Conservation (phyloP, 2,329 filamentous ascomycete species). For the Westerdykella ornata region DNA sequence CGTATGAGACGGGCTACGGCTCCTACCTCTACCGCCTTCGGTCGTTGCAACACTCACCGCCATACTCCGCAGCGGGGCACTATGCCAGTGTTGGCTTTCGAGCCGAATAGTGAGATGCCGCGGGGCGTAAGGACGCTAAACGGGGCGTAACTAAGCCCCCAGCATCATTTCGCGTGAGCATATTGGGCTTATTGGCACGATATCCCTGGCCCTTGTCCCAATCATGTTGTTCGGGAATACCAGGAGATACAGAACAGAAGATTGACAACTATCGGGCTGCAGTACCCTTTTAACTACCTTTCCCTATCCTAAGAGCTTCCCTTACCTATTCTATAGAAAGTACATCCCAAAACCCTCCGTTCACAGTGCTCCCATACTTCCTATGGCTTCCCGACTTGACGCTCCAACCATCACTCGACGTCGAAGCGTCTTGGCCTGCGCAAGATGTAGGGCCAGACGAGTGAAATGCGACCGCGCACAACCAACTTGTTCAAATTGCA, state of each 20-base stretch:
- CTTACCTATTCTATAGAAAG: neutral
- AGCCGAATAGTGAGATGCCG: neutral
- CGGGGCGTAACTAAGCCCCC: neutral
- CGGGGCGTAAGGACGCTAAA: neutral
- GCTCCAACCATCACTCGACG: constrained; percentile 18
- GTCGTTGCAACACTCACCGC: no score
- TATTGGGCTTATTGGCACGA: neutral
- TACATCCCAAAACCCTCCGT: neutral
- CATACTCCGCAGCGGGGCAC: no score
- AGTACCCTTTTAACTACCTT: neutral
- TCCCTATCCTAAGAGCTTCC: neutral
- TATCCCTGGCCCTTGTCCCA: neutral
- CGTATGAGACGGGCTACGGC: no score
- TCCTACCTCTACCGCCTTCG: no score
- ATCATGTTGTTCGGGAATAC: neutral
- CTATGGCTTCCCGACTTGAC: constrained; percentile 7
- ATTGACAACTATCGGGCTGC: neutral
- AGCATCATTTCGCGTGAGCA: neutral
- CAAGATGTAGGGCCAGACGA: constrained; percentile 17
- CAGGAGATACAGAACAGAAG: neutral
- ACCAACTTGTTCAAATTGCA: constrained; percentile 19
- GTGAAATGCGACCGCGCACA: constrained; percentile 20
- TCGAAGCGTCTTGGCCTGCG: constrained; percentile 16
- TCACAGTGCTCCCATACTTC: neutral
- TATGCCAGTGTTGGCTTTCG: no score